phyloP scores from a whole-genome alignment of 371 early-diverging fungal species.

The Mortierella sp. region DNA sequence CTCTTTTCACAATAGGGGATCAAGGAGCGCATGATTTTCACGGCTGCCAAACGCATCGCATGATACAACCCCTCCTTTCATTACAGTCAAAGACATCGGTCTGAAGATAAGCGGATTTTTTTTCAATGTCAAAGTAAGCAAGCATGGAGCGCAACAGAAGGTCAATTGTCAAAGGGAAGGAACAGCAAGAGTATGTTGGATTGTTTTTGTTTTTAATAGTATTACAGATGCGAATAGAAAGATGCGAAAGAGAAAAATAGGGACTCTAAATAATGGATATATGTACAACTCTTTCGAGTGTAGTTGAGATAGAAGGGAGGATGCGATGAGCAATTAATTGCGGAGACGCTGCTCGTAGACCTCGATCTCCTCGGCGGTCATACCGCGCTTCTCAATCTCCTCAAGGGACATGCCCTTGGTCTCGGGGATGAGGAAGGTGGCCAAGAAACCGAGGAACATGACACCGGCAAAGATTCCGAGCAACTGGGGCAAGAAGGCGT shows the following conservation, averaged over 20 bases:
- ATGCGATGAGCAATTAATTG: background rate
- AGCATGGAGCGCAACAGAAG: background rate
- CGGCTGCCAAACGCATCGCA: too few relatives aligned
- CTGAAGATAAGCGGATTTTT: too few relatives aligned
- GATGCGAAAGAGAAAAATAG: constrained; percentile 9
- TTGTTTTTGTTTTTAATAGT: constrained; percentile 25
- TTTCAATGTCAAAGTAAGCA: background rate
- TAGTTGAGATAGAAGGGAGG: background rate
- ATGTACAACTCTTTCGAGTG: constrained; percentile 18
- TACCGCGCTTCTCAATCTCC: constrained; percentile 67
- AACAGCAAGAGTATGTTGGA: background rate
- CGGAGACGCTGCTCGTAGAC: background rate
- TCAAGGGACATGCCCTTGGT: constrained; percentile 70
- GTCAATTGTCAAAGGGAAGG: background rate
- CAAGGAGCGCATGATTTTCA: background rate
- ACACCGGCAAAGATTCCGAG: constrained; percentile 75
- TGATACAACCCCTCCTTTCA: too few relatives aligned
- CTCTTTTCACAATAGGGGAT: background rate
- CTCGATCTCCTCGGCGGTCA: background rate
- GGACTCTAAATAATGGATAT: constrained; percentile 21
- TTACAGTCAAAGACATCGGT: too few relatives aligned
- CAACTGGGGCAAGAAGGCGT: constrained; percentile 75
- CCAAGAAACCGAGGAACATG: constrained; percentile 50
- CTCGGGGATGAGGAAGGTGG: constrained; percentile 55
- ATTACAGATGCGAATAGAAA: constrained; percentile 7